Evolutionary conservation across 495 filamentous ascomycete species (phyloP).

Genomic region (Talaromyces thailandensis): DNA sequence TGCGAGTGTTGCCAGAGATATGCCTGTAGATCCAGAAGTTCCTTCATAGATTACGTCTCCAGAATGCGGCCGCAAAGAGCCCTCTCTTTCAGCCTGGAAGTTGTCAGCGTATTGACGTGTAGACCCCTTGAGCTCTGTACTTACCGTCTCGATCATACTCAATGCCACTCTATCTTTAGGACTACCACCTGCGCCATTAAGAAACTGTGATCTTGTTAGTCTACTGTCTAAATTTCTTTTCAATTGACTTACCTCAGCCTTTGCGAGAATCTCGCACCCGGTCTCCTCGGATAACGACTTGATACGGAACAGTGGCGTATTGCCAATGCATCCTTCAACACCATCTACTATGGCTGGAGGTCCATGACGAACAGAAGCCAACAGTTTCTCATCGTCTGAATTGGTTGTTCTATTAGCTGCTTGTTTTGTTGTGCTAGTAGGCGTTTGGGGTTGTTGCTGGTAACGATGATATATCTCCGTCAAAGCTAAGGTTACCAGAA

Average conservation of each 20-base stretch:
- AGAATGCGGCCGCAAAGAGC: conserved; percentile 65
- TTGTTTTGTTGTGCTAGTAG: conserved; percentile 10
- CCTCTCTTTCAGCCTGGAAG: conserved; percentile 64
- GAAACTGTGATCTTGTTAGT: conserved; percentile 41
- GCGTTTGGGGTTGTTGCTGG: background rate
- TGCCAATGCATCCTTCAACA: conserved; percentile 88
- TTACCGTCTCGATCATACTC: conserved; percentile 70
- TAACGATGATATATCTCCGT: conserved; percentile 52
- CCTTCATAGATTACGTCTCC: conserved; percentile 97
- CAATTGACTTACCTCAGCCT: conserved; percentile 61
- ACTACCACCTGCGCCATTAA: conserved; percentile 92
- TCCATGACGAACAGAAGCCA: conserved; percentile 15
- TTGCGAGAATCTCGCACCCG: conserved; percentile 84
- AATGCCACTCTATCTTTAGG: conserved; percentile 94
- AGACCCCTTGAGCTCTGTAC: background rate
- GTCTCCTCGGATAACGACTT: conserved; percentile 86
- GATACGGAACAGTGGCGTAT: conserved; percentile 84
- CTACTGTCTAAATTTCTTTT: background rate
- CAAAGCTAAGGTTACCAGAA: conserved; percentile 61
- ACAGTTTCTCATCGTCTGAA: conserved; percentile 5
- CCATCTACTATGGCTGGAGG: conserved; percentile 50
- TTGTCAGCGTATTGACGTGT: background rate
- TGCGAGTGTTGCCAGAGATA: conserved; percentile 83
- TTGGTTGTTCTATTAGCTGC: background rate
- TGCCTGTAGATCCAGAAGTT: conserved; percentile 89